Evolutionary conservation across 345 rosid genomes (phyloP), one percentile per base, ranked within the genome.

Genomic region (Euclidium syriacum): DNA sequence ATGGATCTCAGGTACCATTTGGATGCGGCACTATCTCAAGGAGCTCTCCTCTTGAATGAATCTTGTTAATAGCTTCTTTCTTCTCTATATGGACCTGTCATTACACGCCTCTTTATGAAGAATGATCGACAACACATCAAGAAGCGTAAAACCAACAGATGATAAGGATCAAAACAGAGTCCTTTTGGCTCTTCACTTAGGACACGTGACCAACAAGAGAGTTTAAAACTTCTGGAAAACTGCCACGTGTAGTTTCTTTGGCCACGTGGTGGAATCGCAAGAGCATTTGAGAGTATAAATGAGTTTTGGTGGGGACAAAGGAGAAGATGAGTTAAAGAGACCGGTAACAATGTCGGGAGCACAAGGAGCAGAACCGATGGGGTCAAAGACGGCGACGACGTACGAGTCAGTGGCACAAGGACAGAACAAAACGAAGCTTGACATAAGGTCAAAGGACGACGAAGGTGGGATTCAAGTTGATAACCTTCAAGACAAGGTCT

Each of bases 301-400:
- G 12, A 14, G 14, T 35, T 52, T 36, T 61, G 16, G 20, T 39
- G 43, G 5, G 20, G 49, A 11, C 12, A 24, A 6, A 47, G 10
- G 5, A 5, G 15, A 18, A 39, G 52, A 3, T 4, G 19, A 22
- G 39, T 19, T 7, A 15, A 20, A 7, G 1, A 26, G 23, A 7
- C 30, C 2, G 6, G 33, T 19, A 24, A 27, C 4, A 16, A 84
- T 82, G 85, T 85, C 83, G 9, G 90, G 83, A 52, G 83, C 79
- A 20, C 90, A 84, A 63, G 87, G 85, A 57, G 87, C 87, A 52
- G 75, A 82, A 60, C 91, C 82, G 23, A 74, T 75, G 73, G 85
- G 75, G 5, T 80, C 84, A 9, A 73, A 16, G 64, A 80, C 84
- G 23, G 81, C 80, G 6, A 85, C 85, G 19, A 70, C 75, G 10